These are phyloP conservation scores for Syzygium aromaticum DNA, from an alignment of 345 rosid species.

Conservation along the genomic window DNA sequence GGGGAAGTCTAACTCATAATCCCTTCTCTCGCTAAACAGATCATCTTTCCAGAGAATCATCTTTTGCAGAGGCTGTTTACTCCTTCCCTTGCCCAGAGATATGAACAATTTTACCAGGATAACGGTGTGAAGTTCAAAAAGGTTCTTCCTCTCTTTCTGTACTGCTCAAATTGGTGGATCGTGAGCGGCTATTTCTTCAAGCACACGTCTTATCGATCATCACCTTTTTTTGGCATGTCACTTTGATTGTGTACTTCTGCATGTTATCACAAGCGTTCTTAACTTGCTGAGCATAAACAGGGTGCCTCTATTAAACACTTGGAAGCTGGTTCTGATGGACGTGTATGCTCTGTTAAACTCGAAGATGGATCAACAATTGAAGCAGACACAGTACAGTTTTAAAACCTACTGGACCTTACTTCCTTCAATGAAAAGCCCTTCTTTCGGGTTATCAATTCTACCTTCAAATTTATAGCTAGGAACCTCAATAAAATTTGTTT, in stretches of 20 bases:
- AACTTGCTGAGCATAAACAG: conserved; percentile 19
- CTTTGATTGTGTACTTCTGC: background rate
- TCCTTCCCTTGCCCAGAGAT: conserved; percentile 81
- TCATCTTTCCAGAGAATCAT: conserved; percentile 81
- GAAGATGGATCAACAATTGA: conserved; percentile 77
- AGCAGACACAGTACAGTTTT: conserved; percentile 59
- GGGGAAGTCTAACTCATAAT: background rate
- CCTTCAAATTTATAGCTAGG: background rate
- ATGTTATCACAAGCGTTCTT: background rate
- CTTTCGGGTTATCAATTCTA: background rate
- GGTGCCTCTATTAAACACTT: conserved; percentile 67
- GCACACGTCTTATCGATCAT: background rate
- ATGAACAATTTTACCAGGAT: conserved; percentile 76
- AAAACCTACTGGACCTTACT: background rate
- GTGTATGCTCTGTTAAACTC: conserved; percentile 63
- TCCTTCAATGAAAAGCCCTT: background rate
- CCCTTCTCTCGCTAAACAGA: conserved; percentile 13
- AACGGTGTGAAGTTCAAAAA: conserved; percentile 71
- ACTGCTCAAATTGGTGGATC: background rate
- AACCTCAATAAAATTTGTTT: background rate
- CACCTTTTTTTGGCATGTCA: background rate
- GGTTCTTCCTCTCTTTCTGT: conserved; percentile 23
- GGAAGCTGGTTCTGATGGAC: conserved; percentile 77
- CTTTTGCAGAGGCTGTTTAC: conserved; percentile 86
- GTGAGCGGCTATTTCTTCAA: background rate